Evolutionary conservation across 306 rosid species (phyloP), one percentile per base, ranked within the genome.

Genomic region (Glycine tomentella): DNA sequence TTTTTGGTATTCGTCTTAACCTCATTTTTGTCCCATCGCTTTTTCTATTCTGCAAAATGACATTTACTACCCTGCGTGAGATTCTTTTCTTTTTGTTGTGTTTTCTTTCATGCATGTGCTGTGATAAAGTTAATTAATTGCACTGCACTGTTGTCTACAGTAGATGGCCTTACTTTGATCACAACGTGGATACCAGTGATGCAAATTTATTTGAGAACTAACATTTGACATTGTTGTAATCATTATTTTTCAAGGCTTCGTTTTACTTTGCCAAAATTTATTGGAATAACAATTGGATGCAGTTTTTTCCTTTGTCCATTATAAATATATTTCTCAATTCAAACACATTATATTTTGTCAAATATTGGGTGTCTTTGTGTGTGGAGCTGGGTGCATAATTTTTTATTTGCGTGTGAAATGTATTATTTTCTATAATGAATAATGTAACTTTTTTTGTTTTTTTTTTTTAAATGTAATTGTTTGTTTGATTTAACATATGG

Each of bases 151-250:
- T 53, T 78, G 72, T 45, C 52, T 40, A 66, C 16, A 20, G 13
- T 80, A 33, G 42, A 81, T 68, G 57, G 50, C 70, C 53, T 14
- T 56, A 68, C 57, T 50, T 45, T 57, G 76, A 62, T 90, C 34
- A 51, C 63, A 40, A 36, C 8, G 58, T 74, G 59, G 45, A 44
- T 48, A n/a, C 45, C 76, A 36, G 33, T 52, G 31, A 52, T 74
- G 46, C 55, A 34, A 55, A 56, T 66, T 81, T 45, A 38, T 38
- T 55, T 17, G 61, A 34, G 34, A 59, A 9, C 55, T 31, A 46
- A 34, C 76, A 10, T 70, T 73, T 82, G 46, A 56, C 12, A 46
- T 46, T 7, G 16, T 34, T 72, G 78, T 44, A 36, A 36, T 50
- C 46, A 3, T 34, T 36, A 48, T 42, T 42, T 40, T 72, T 3